phyloP scores from a whole-genome alignment of 108 stramenopile species.

The Nitzschia sp. region DNA sequence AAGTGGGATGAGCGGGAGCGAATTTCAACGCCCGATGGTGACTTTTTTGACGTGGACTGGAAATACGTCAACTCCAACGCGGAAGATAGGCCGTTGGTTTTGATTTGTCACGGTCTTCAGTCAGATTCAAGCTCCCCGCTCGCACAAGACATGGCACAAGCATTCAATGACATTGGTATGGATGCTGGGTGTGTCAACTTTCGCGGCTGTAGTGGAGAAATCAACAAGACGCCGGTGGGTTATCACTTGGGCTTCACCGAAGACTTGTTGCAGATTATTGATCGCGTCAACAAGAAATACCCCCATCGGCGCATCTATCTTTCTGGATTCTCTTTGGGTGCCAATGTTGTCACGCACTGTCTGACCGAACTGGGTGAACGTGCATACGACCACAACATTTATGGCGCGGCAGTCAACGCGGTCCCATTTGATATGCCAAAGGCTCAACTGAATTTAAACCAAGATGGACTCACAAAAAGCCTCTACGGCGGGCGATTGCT shows the following conservation, averaged over 20 bases:
- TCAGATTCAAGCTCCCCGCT: conserved; percentile 63
- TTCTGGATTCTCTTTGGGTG: conserved; percentile 88
- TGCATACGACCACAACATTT: conserved; percentile 48
- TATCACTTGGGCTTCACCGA: conserved; percentile 94
- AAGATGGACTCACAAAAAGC: conserved; percentile 55
- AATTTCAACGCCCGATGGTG: conserved; percentile 57
- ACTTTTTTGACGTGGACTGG: conserved; percentile 77
- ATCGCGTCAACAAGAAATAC: conserved; percentile 9
- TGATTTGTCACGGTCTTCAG: conserved; percentile 79
- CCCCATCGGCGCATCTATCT: conserved; percentile 51
- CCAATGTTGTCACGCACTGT: conserved; percentile 84
- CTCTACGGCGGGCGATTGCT: conserved; percentile 61
- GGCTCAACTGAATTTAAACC: conserved; percentile 49
- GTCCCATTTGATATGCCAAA: conserved; percentile 77
- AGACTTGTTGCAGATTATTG: conserved; percentile 62
- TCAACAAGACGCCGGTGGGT: conserved; percentile 27
- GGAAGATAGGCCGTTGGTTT: conserved; percentile 34
- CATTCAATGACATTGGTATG: conserved; percentile 48
- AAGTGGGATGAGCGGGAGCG: conserved; percentile 44
- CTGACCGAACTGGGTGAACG: conserved; percentile 75
- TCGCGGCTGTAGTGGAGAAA: conserved; percentile 74
- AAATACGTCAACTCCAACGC: conserved; percentile 29
- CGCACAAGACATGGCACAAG: conserved; percentile 54
- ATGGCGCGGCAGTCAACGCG: conserved; percentile 81
- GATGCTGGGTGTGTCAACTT: conserved; percentile 83